Evolutionary conservation across 2,329 filamentous ascomycete species (phyloP).

Genomic region (Pseudogymnoascus sp.): DNA sequence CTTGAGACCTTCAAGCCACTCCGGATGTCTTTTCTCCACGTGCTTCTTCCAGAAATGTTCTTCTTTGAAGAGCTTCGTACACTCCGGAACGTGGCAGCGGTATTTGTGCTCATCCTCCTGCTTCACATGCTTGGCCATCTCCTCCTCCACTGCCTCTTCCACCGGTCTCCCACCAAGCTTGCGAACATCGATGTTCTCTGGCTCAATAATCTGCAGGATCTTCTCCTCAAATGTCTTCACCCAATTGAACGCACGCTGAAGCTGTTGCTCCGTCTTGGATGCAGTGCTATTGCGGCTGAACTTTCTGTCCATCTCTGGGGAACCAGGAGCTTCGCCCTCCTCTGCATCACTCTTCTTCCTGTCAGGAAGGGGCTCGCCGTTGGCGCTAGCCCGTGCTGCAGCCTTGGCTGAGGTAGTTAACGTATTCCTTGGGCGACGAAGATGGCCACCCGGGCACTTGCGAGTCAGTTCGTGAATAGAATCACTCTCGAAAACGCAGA

Average conservation of each 20-base stretch:
- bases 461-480: constrained; percentile 91
- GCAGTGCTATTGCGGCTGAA: constrained; percentile 49
- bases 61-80: constrained; percentile 94
- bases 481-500: constrained; percentile 97
- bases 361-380: constrained; percentile 72
- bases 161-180: constrained; percentile 84
- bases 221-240: constrained; percentile 98
- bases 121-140: constrained; percentile 80
- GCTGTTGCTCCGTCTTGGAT: constrained; percentile 79
- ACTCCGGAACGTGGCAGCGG: constrained; percentile 92
- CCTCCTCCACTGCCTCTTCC: constrained; percentile 80
- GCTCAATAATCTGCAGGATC: constrained; percentile 83
- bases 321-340: constrained; percentile 55
- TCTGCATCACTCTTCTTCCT: constrained; percentile 63
- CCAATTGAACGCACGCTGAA: constrained; percentile 95
- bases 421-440: constrained; percentile 80
- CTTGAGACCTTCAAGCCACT: constrained; percentile 74
- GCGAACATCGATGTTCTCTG: constrained; percentile 74
- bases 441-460: constrained; percentile 95
- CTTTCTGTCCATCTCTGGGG: constrained; percentile 64
- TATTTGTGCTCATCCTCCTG: constrained; percentile 97
- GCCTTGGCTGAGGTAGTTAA: constrained; percentile 74
- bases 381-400: constrained; percentile 76
- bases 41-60: constrained; percentile 97
- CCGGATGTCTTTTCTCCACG: constrained; percentile 86